phyloP scores from a whole-genome alignment of 1,139 yeast genomes.

The Yamadazyma epiphylla region DNA sequence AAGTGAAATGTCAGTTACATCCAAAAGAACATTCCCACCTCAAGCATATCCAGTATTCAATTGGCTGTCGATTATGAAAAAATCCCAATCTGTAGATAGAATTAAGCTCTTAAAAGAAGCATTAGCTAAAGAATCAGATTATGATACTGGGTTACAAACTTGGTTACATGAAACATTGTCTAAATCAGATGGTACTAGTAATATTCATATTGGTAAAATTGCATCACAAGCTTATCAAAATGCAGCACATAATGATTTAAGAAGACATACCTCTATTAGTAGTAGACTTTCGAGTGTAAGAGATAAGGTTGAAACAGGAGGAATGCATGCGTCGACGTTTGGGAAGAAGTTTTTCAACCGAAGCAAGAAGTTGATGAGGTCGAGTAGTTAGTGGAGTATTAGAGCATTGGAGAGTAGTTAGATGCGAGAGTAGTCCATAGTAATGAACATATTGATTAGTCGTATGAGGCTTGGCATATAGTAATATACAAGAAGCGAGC shows the following conservation, averaged over 20 bases:
- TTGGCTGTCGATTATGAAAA: constrained; percentile 42
- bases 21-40: constrained; percentile 11
- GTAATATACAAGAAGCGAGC: too few relatives aligned
- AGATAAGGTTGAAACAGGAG: constrained; percentile 42
- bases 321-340: constrained; percentile 38
- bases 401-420: too few relatives aligned
- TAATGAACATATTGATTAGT: too few relatives aligned
- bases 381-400: constrained; percentile 3
- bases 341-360: constrained; percentile 41
- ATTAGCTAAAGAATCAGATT: constrained; percentile 32
- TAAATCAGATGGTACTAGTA: constrained; percentile 28
- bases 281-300: constrained; percentile 42
- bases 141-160: constrained; percentile 44
- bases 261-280: constrained; percentile 40
- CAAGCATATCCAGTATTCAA: constrained; percentile 34
- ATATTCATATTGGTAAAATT: constrained; percentile 42
- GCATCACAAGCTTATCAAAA: constrained; percentile 47
- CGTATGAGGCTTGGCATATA: too few relatives aligned
- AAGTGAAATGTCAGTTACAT: constrained; percentile 8
- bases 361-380: constrained; percentile 39
- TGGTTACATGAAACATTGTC: constrained; percentile 44
- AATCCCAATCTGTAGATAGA: constrained; percentile 41
- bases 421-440: too few relatives aligned
- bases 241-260: constrained; percentile 42
- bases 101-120: constrained; percentile 41